Percentiles rank a stretch among this genome's conserved stretches.
These are phyloP conservation scores for Asterionellopsis glacialis DNA, from an alignment of 108 stramenopile species.

Conservation along the genomic window DNA sequence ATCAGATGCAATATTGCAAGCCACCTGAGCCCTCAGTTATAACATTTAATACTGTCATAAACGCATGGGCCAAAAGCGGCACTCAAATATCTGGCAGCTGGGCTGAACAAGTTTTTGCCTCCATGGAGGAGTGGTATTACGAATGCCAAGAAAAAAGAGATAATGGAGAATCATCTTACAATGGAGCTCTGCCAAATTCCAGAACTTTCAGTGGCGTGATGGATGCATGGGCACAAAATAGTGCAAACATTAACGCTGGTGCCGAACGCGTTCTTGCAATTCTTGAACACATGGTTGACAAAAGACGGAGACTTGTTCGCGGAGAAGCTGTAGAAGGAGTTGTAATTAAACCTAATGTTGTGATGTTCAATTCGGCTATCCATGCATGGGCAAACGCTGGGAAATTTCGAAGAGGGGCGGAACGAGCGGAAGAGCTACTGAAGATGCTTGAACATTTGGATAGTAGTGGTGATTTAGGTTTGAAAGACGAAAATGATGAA, in stretches of 20 bases:
- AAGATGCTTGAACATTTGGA: conserved; percentile 21
- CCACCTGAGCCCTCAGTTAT: conserved; percentile 28
- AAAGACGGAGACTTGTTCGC: background rate
- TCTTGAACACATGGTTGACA: conserved; percentile 1
- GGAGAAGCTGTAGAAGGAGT: background rate
- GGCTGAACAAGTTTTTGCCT: conserved; percentile 30
- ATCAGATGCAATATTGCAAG: no score
- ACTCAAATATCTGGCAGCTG: conserved; percentile 28
- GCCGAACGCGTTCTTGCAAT: conserved; percentile 6
- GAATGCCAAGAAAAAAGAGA: conserved; percentile 11
- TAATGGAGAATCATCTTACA: background rate
- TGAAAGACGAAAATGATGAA: conserved; percentile 10
- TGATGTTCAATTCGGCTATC: conserved; percentile 42
- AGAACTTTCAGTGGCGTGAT: conserved; percentile 38
- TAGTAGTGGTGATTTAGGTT: conserved; percentile 30
- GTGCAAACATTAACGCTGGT: conserved; percentile 2
- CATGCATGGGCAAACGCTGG: conserved; percentile 24
- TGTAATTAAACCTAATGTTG: conserved; percentile 28
- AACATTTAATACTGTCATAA: conserved; percentile 47
- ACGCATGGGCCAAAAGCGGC: conserved; percentile 46
- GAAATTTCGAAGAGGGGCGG: conserved; percentile 28
- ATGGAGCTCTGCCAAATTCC: conserved; percentile 28
- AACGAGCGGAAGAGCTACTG: conserved; percentile 39
- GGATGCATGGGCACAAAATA: conserved; percentile 39
- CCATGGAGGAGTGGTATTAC: conserved; percentile 36